A percentile compares a stretch with the other conserved stretches of the same genome.
phyloP scores from a whole-genome alignment of 768 basidiomycete genomes.

The Ramaria sp. region DNA sequence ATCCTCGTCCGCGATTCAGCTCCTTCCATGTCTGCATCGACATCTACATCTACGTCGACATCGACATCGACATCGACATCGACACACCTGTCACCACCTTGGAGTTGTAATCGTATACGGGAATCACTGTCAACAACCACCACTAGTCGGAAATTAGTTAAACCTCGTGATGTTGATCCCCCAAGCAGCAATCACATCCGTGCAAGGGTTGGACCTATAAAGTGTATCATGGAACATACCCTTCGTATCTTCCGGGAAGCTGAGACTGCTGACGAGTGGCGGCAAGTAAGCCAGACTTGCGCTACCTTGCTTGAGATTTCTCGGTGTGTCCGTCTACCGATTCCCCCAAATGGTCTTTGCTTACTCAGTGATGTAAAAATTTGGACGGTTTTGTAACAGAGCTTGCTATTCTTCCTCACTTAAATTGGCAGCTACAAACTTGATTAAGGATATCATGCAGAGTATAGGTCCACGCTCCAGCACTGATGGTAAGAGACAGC shows the following conservation, averaged over 20 bases:
- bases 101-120: no score
- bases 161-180: not conserved
- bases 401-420: not conserved
- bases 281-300: not conserved
- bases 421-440: not conserved
- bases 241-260: not conserved
- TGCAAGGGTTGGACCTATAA: not conserved
- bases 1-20: no score
- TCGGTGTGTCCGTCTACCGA: not conserved
- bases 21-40: no score
- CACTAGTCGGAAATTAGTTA: no score
- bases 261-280: not conserved
- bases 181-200: not conserved
- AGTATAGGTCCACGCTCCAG: not conserved
- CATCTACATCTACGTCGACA: no score
- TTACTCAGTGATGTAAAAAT: not conserved
- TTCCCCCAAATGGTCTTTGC: not conserved
- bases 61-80: no score
- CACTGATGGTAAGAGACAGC: not conserved
- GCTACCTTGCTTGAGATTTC: not conserved
- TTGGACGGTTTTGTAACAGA: not conserved
- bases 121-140: no score
- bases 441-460: not conserved
- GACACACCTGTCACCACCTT: no score
- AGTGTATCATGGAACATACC: not conserved